A percentile compares a stretch with the other conserved stretches of the same genome.
phyloP scores from a whole-genome alignment of 2,329 filamentous ascomycete species.

The Aspergillus novoparasiticus region DNA sequence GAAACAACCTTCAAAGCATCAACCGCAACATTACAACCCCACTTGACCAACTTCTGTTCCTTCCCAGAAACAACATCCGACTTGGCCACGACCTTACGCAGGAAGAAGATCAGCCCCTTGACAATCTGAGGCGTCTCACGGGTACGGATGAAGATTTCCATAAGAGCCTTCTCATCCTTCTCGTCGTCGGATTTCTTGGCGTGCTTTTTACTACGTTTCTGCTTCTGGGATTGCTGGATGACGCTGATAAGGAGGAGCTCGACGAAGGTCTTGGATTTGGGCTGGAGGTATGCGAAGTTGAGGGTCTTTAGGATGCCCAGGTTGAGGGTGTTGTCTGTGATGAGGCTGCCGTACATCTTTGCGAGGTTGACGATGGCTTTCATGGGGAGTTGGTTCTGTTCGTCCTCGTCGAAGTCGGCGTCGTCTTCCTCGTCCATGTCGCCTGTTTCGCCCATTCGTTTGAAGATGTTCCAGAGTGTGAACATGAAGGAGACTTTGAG shows the following conservation, averaged over 20 bases:
- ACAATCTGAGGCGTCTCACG: conserved; percentile 69
- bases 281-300: conserved; percentile 75
- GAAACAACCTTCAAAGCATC: conserved; percentile 44
- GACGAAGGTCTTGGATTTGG: conserved; percentile 75
- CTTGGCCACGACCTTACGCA: conserved; percentile 73
- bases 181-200: conserved; percentile 25
- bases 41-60: conserved; percentile 55
- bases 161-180: conserved; percentile 59
- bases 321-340: conserved; percentile 61
- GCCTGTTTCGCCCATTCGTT: conserved; percentile 74
- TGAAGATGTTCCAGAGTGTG: conserved; percentile 82
- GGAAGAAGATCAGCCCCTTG: conserved; percentile 75
- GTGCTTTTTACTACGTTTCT: conserved; percentile 32
- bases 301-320: conserved; percentile 65
- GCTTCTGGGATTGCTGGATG: conserved; percentile 67
- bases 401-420: conserved; percentile 58
- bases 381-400: conserved; percentile 54
- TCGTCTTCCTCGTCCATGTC: conserved; percentile 65
- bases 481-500: conserved; percentile 86
- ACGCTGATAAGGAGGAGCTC: conserved; percentile 78
- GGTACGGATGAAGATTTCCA: conserved; percentile 67
- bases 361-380: conserved; percentile 68
- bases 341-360: conserved; percentile 65
- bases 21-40: conserved; percentile 46
- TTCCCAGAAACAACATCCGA: conserved; percentile 58